Conservation (phyloP, 2,329 filamentous ascomycete genomes). For the Aspergillus sclerotialis region DNA sequence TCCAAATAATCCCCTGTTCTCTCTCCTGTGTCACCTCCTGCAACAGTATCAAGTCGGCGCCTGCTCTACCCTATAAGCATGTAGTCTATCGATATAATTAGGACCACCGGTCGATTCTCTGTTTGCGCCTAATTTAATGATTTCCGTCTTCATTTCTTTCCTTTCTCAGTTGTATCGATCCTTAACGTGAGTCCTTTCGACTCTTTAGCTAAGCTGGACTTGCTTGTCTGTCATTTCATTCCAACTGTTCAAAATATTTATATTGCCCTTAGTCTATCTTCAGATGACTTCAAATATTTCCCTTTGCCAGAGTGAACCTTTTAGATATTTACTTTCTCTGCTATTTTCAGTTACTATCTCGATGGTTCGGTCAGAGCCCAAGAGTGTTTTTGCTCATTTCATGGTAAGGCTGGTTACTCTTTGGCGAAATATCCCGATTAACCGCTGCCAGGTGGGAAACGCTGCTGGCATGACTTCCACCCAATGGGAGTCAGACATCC, state of each 20-base stretch:
- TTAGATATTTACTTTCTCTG: constrained; percentile 9
- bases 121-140: no score
- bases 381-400: constrained; percentile 29
- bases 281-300: background rate
- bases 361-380: constrained; percentile 11
- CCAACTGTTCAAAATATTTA: background rate
- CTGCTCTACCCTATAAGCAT: no score
- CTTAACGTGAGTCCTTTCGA: background rate
- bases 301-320: background rate
- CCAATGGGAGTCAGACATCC: constrained; percentile 21
- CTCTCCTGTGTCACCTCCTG: no score
- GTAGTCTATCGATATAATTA: no score
- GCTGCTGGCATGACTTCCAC: constrained; percentile 15
- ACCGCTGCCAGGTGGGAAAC: constrained; percentile 17
- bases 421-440: background rate
- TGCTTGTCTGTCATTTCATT: constrained; percentile 2
- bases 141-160: background rate
- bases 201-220: constrained; percentile 1
- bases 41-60: no score
- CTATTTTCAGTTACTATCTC: constrained; percentile 3
- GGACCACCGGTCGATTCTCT: no score
- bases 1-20: background rate
- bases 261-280: constrained; percentile 2
- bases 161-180: background rate
- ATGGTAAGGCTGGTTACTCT: constrained; percentile 17